Conservation (phyloP, 345 rosid genomes). For the Corchorus capsularis region DNA sequence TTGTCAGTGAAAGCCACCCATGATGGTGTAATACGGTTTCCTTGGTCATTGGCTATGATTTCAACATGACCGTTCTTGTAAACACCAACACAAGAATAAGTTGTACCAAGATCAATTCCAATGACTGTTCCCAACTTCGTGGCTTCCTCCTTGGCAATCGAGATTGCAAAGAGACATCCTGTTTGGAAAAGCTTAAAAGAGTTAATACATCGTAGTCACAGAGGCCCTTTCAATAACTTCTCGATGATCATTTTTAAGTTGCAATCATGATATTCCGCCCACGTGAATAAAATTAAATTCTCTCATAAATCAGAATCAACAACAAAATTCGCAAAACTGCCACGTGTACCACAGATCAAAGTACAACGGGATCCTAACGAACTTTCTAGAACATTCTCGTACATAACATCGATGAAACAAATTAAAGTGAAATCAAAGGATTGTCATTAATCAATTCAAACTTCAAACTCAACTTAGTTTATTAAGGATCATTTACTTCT, state of each 20-base stretch:
- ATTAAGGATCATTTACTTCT: neutral
- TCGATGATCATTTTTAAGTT: conserved; percentile 1
- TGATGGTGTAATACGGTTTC: conserved; percentile 96
- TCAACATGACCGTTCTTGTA: conserved; percentile 97
- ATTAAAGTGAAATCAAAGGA: neutral
- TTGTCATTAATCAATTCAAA: neutral
- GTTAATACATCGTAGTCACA: neutral
- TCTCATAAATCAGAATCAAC: neutral
- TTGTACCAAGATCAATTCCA: conserved; percentile 96
- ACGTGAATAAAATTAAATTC: neutral
- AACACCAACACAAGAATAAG: conserved; percentile 97
- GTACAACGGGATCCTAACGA: neutral
- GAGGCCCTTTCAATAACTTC: neutral
- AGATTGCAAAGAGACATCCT: conserved; percentile 64
- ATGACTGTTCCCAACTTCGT: conserved; percentile 87
- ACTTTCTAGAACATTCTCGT: conserved; percentile 2
- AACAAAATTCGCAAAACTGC: neutral
- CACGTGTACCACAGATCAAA: neutral
- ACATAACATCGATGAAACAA: neutral
- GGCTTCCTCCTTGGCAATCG: conserved; percentile 71
- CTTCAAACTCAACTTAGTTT: neutral
- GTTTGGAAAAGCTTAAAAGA: neutral
- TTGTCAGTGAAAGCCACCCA: conserved; percentile 96
- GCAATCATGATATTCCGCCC: neutral
- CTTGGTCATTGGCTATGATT: conserved; percentile 97